Percentiles rank a stretch among this genome's conserved stretches.
Conservation (phyloP, 2,329 filamentous ascomycete genomes). For the Dichotomopilus funicola region DNA sequence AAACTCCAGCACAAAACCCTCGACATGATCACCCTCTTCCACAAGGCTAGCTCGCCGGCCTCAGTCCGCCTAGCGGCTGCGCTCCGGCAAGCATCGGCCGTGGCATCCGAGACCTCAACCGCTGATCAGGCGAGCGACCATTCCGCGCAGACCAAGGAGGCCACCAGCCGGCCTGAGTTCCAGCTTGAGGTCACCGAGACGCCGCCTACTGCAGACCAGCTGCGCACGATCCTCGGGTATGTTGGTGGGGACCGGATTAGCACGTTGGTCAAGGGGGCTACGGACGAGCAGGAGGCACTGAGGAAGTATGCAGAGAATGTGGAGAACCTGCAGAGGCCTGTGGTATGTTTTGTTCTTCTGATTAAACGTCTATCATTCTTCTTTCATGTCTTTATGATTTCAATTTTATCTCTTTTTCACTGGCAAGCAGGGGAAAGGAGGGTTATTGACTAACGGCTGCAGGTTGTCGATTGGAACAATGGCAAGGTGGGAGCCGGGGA, state of each 20-base stretch:
- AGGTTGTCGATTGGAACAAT: constrained; percentile 87
- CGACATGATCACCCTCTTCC: constrained; percentile 94
- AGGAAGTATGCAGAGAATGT: constrained; percentile 66
- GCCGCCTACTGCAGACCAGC: constrained; percentile 53
- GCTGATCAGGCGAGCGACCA: constrained; percentile 68
- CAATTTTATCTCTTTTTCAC: neutral
- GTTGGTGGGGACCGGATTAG: constrained; percentile 57
- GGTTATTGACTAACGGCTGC: neutral
- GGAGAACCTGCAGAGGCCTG: constrained; percentile 64
- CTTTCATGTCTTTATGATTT: neutral
- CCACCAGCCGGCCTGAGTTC: constrained; percentile 53
- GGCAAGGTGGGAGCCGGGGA: constrained; percentile 73
- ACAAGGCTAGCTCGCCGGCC: constrained; percentile 67
- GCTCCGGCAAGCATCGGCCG: constrained; percentile 73
- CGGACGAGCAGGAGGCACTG: constrained; percentile 68
- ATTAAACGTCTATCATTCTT: neutral
- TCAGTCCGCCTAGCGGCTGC: constrained; percentile 68
- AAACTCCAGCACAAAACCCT: constrained; percentile 63
- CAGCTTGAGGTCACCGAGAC: constrained; percentile 54
- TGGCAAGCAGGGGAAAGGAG: neutral
- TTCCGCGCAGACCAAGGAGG: neutral
- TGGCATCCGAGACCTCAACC: constrained; percentile 60
- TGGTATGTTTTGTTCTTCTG: constrained; percentile 50
- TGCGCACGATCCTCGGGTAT: constrained; percentile 34
- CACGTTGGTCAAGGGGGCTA: constrained; percentile 66